These are phyloP conservation scores for Capsicum rhomboideum DNA, from an alignment of 257 asterid species.

Conservation along the genomic window DNA sequence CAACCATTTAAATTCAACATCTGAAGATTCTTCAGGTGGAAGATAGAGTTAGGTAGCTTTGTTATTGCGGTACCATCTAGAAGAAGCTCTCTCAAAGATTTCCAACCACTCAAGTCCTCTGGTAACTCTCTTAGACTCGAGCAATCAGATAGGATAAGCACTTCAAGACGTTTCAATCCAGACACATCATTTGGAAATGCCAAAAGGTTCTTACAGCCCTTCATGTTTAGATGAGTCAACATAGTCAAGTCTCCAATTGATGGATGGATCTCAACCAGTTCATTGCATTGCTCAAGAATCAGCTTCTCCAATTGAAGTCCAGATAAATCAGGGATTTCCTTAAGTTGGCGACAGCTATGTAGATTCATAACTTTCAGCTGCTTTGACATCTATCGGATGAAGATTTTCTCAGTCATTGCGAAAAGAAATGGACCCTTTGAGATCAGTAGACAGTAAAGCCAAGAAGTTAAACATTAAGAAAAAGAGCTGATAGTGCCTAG, in stretches of 20 bases:
- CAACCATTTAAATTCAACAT: slow-evolving; percentile 14
- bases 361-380: slow-evolving; percentile 23
- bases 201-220: slow-evolving; percentile 12
- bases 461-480: neutral
- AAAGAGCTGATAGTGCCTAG: neutral
- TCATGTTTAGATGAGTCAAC: slow-evolving; percentile 20
- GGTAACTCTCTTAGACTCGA: slow-evolving; percentile 14
- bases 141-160: slow-evolving; percentile 28
- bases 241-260: slow-evolving; percentile 14
- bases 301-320: slow-evolving; percentile 21
- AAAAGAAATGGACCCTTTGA: neutral
- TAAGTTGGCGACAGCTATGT: slow-evolving; percentile 5
- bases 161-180: slow-evolving; percentile 23
- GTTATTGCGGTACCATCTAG: slow-evolving; percentile 9
- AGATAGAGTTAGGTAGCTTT: slow-evolving; percentile 12
- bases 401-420: neutral
- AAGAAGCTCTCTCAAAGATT: slow-evolving; percentile 16
- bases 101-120: slow-evolving; percentile 14
- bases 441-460: neutral
- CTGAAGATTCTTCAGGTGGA: slow-evolving; percentile 17
- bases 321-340: slow-evolving; percentile 19
- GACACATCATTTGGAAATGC: slow-evolving; percentile 21
- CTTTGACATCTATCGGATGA: slow-evolving; percentile 10
- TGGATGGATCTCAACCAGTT: slow-evolving; percentile 12
- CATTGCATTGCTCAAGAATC: slow-evolving; percentile 13